Evolutionary conservation across 345 rosid genomes (phyloP), one percentile per base, ranked within the genome.

Genomic region (Ailanthus altissimus): DNA sequence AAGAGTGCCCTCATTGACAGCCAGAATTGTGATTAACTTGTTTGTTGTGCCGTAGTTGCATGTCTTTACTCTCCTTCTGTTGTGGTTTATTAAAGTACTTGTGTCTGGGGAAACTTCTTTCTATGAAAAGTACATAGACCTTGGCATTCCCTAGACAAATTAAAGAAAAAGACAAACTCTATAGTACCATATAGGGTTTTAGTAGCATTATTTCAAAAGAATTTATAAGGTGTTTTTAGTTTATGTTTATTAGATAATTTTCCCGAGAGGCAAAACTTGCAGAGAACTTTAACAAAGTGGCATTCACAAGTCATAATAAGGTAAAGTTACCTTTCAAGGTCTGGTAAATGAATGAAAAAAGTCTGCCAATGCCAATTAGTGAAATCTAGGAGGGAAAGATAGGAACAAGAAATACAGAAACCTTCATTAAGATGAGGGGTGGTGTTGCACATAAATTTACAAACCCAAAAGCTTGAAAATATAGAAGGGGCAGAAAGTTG

Each of bases 361-460:
- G 38, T 32, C 3, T 32, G 38, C 38, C 38, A 32, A 32, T 6
- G 8, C 18, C 54, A 23, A 1, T 43, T 45, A 23, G 25, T 18
- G 21, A 12, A 12, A 42, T 26, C 26, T 25, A 38, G 21, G 61
- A 20, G 12, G 20, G 43, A 47, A 23, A 64, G 18, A 58, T 42
- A 60, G 64, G 46, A 79, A 72, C 68, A 73, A 65, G 74, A 80
- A 62, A 28, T 26, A 49, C 46, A 57, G 62, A 70, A 40, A 68
- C 64, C 60, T 77, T 60, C 61, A 79, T 65, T 62, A 59, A 69
- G 75, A 50, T 18, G 57, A 3, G 66, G 43, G 80, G 56, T 53
- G 43, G 45, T 61, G 85, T 82, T 77, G 72, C 67, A 75, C 74
- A 79, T 81, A 82, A 84, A 85, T 83, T 81, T 83, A 85, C 86